Conservation (phyloP, 805 yeast species). For the Wickerhamomyces kurtzmanii region DNA sequence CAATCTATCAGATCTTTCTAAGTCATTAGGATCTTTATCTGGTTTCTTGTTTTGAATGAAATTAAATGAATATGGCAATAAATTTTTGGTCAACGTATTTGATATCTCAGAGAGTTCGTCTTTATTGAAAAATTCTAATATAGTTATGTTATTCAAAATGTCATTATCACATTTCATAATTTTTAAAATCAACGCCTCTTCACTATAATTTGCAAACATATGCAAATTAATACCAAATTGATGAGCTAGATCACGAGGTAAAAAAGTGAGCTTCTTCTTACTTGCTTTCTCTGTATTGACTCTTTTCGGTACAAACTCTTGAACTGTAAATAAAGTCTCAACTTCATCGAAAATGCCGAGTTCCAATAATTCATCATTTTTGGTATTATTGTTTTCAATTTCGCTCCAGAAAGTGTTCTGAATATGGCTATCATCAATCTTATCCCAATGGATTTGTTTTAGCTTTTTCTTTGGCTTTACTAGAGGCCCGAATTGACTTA, state of each 20-base stretch:
- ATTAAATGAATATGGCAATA: conserved; percentile 74
- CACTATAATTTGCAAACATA: conserved; percentile 52
- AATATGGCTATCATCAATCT: conserved; percentile 73
- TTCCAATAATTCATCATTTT: conserved; percentile 55
- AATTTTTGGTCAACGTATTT: conserved; percentile 55
- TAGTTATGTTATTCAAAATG: conserved; percentile 56
- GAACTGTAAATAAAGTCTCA: conserved; percentile 82
- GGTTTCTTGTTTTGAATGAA: conserved; percentile 34
- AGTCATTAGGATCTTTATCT: conserved; percentile 62
- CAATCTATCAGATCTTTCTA: conserved; percentile 81
- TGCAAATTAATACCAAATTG: conserved; percentile 93
- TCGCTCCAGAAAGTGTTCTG: conserved; percentile 82
- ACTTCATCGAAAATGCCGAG: conserved; percentile 79
- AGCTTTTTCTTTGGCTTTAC: conserved; percentile 54
- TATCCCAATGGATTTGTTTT: conserved; percentile 97
- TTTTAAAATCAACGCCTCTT: conserved; percentile 57
- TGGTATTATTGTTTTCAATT: conserved; percentile 41
- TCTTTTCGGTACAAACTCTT: conserved; percentile 42
- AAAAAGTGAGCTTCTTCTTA: conserved; percentile 50
- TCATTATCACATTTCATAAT: conserved; percentile 70
- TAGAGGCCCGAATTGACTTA: conserved; percentile 3
- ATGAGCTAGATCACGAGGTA: conserved; percentile 82
- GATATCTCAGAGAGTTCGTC: conserved; percentile 72
- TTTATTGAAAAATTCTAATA: conserved; percentile 76
- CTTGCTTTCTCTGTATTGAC: conserved; percentile 34